Base-by-base conservation (phyloP, 176 grass and related monocot genomes). In the Aegilops umbellulata region DNA sequence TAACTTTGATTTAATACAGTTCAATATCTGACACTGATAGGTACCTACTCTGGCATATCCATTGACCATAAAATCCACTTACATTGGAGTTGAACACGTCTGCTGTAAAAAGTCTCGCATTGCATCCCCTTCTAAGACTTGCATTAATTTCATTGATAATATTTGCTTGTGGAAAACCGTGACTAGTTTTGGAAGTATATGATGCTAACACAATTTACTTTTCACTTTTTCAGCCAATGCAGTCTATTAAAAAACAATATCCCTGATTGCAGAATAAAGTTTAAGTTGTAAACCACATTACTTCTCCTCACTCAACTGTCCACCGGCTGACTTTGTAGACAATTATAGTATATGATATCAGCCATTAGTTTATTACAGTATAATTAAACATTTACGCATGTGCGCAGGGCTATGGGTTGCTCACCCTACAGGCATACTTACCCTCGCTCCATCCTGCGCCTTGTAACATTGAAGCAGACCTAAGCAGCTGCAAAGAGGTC, bases 401-500 rank as follows among this genome's bases (percentile, higher is more conserved):
- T 69, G 32, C 57, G 63, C 85, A 95, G 90, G 93, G 87, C 7
- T 92, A 58, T 46, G 93, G 69, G 65, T 81, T 94, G 60, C 87
- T 94, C 34, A 78, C 87, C 4, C 24, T 92, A 49, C 93, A 92
- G 86, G 87, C 93, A 36, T 75, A 90, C 78, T 41, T 86, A 55
- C 84, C 90, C 7, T 92, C 87, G 7, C 90, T 95, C 67, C 93
- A 16, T 12, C 93, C 90, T 24, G 72, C 69, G 13, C 38, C 35
- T 53, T 95, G 93, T 74, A 23, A 88, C 30, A 31, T 62, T 13
- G 74, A 86, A 41, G 57, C 41, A n/a, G 74, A 71, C n/a, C 47
- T 7, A 17, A 80, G 39, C 32, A 82, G 26, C 30, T 95, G 93
- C 65, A 44, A 79, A 65, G 65, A 62, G 61, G 77, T 85, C 80